These are phyloP conservation scores for Camelina laxa DNA, from an alignment of 345 rosid species.

Conservation along the genomic window DNA sequence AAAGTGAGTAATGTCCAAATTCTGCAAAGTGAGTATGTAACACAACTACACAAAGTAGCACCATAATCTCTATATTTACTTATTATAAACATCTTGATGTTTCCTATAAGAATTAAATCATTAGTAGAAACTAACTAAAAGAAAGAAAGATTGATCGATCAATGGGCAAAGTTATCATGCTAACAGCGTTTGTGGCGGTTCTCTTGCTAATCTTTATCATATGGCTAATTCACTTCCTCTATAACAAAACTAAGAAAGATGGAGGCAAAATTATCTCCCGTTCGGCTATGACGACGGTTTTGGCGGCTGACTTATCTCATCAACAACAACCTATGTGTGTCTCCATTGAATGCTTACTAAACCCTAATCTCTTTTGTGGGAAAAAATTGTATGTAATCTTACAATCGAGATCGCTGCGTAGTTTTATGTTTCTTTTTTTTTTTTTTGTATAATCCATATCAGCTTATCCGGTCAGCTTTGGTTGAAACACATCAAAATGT, in stretches of 20 bases:
- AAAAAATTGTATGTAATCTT: not conserved
- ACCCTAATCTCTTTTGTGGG: not conserved
- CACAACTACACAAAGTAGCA: not conserved
- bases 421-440: too few species aligned
- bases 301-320: not conserved
- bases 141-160: not conserved
- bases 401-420: too few species aligned
- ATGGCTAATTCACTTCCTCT: slow-evolving; percentile 22
- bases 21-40: too few species aligned
- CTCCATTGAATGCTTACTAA: not conserved
- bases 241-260: slow-evolving; percentile 14
- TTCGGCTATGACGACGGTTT: not conserved
- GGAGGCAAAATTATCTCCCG: slow-evolving; percentile 11
- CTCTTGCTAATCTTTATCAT: not conserved
- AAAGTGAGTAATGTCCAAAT: too few species aligned
- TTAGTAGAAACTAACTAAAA: not conserved
- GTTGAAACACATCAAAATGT: too few species aligned
- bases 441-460: too few species aligned
- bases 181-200: slow-evolving; percentile 2
- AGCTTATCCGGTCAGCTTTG: too few species aligned
- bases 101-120: not conserved
- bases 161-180: slow-evolving; percentile 5
- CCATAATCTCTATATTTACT: not conserved
- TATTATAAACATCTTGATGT: not conserved
- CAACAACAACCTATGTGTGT: not conserved